Percentiles rank a stretch among this genome's conserved stretches.
Conservation (phyloP, 345 rosid genomes). For the Eucalyptus urophylla region DNA sequence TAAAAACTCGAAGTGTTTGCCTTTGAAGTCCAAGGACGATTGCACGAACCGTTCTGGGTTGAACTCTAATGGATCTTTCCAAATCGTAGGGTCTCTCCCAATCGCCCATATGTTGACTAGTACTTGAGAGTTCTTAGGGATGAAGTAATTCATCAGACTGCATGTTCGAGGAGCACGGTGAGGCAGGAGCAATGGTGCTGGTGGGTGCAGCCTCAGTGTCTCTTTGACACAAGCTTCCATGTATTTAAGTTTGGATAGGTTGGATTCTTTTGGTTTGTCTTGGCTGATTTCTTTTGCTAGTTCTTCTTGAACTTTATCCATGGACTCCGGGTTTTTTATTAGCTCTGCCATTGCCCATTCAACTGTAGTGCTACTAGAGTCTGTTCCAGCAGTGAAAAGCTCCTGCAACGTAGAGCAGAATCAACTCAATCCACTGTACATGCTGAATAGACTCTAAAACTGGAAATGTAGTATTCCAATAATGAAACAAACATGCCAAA, state of each 20-base stretch:
- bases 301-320: background rate
- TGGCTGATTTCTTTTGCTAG: background rate
- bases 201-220: conserved; percentile 2
- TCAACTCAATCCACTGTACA: background rate
- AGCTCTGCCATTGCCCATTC: conserved; percentile 7
- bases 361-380: background rate
- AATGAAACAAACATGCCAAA: background rate
- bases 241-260: background rate
- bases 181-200: conserved; percentile 3
- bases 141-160: background rate
- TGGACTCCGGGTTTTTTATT: background rate
- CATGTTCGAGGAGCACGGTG: background rate
- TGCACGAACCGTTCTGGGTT: conserved; percentile 2
- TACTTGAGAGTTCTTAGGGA: conserved; percentile 8
- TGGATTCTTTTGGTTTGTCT: background rate
- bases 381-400: background rate
- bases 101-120: conserved; percentile 1
- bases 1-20: background rate
- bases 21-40: background rate
- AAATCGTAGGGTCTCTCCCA: background rate
- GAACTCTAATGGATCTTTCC: background rate
- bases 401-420: background rate
- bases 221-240: conserved; percentile 2
- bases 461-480: background rate
- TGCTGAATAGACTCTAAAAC: background rate